Evolutionary conservation across 306 rosid genomes (phyloP), one percentile per base, ranked within the genome.

Genomic region (Quercus berberidifolia): DNA sequence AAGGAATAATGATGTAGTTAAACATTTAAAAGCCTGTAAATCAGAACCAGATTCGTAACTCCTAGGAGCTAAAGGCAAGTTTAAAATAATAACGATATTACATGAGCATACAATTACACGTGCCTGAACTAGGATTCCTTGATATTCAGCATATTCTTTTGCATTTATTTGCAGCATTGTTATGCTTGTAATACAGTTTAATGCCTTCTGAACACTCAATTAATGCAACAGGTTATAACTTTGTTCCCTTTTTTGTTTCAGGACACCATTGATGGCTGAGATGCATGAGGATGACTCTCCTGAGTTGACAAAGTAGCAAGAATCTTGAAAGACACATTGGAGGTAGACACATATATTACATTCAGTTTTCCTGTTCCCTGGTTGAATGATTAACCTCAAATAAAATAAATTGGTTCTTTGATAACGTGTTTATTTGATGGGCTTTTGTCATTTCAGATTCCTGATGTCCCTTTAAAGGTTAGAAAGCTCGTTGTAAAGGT

Each of bases 261-360:
- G 97, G 77, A 91, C 97, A 51, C 92, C 93, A 9, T 70, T 71
- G 78, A 86, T 94, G 89, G 97, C 97, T 78, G 89, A 89, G 26
- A 91, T 94, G 97, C 97, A 91, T 19, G 91, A 89, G 82, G 98
- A 94, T 80, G 88, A 87, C 79, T 87, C 97, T 55, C 89, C 87
- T n/a, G 97, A 94, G 57, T 83, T 94, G 82, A 72, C 76, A 65
- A 88, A 83, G 97, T 91, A 28, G 89, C 85, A 76, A 70, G 85
- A 79, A 86, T 92, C 63, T 85, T 94, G 64, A 73, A 73, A 71
- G 97, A 91, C 3, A 41, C 65, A 14, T 81, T 94, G 35, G 97
- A 92, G 92, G 98, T 94, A 87, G 71, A 81, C 33, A 10, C 49
- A 3, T 33, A 15, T 18, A 67, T 67, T 67, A 17, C 6, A 67